Evolutionary conservation across 495 filamentous ascomycete genomes (phyloP), one percentile per base, ranked within the genome.

Genomic region (Lasiosphaeria miniovina): DNA sequence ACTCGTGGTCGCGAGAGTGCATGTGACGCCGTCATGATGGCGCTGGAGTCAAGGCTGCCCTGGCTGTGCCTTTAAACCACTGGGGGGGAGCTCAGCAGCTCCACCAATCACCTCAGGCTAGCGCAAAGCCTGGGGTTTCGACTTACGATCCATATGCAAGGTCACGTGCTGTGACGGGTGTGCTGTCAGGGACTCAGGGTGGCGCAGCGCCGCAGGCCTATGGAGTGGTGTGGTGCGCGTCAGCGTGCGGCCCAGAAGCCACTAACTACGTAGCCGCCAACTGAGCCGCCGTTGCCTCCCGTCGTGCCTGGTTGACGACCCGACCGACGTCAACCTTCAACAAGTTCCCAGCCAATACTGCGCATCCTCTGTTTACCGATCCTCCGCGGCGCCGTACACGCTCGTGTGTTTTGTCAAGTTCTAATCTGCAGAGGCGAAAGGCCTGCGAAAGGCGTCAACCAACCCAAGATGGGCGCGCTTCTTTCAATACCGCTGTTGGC

Each of bases 401-500:
- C 5, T 4, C 8, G 15, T 9, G 12, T 4, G 12, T 5, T 11
- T 41, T 46, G 15, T 14, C 43, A 14, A n/a, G 43, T 46, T 11
- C 43, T 15, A n/a, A 4, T 53, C n/a, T 36, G 52, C 24, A 14
- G 17, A 54, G 50, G 46, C 33, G 35, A 32, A 45, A 52, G 46
- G 35, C 7, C 35, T 24, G 11, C 36, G 24, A 48, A 52, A 59
- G 49, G 40, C 58, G 56, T 63, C 71, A 24, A 2, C 24, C 24
- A 24, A 24, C 24, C 24, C 24, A 81, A 66, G 60, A 95, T 98
- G 94, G 94, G 94, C 64, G 94, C 91, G 56, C 80, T 96, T 64
- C 81, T 98, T 40, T 96, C 93, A 53, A 65, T 98, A 12, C 94
- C 95, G 60, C 76, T 98, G 57, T 74, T 98, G 73, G 94, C 90